Base-by-base conservation (phyloP, 495 filamentous ascomycete genomes). In the Tetracladium marchalianum region DNA sequence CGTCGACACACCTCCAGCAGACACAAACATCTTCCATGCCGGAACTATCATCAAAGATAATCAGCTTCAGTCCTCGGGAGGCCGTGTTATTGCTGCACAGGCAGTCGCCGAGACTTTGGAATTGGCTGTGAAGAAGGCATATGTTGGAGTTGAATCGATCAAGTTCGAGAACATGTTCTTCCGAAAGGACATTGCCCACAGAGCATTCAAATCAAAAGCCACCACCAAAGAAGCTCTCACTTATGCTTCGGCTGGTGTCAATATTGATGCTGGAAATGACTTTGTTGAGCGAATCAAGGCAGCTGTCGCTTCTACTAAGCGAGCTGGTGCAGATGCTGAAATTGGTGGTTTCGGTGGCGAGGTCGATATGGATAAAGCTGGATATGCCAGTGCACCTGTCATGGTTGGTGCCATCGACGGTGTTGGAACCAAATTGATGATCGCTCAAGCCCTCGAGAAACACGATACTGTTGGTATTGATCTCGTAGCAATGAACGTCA, bases 401-500 rank as follows among this genome's bases (percentile, higher is more conserved):
- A 66, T 96, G 35, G 84, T 97, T 27, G 83, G 84, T 35, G 90
- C 85, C 35, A 96, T 95, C 50, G 93, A 98, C 62, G 92, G 92
- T 44, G 86, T 98, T 13, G 92, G 92, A 35, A 98, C 92, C 24
- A 97, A 97, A 68, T 80, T 96, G 50, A 90, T 89, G 69, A 85
- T 97, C 54, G 93, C 92, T 7, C 88, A 92, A 58, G 77, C 80
- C 4, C 82, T 90, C 57, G 73, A 78, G 43, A 86, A 95, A 66
- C 90, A 95, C 66, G 80, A 86, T 64, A 94, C 87, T 5, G 88
- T 97, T 11, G 90, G 87, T 51, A 87, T 97, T 56, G 92, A 98
- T 62, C 76, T 98, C 11, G 93, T 97, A 1, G 92, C 92, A 51
- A 97, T 97, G 93, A 94, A 93, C 62, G 92, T 95, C 59, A 97